These are phyloP conservation scores for Crepidotus variabilis DNA, from an alignment of 768 basidiomycete genomes.

Conservation along the genomic window DNA sequence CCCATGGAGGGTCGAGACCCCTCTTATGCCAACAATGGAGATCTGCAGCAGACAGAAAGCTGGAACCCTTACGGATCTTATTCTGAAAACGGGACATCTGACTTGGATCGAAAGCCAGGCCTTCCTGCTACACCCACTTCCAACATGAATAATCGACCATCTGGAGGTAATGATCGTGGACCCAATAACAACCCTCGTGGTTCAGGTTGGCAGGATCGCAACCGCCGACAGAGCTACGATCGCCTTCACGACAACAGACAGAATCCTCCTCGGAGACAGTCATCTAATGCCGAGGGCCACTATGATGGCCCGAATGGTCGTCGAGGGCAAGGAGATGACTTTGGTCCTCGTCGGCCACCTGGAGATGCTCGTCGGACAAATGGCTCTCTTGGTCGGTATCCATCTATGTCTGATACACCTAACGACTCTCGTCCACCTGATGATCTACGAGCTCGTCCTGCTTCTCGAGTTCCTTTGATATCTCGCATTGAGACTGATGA, in stretches of 20 bases:
- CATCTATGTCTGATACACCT: slow-evolving; percentile 6
- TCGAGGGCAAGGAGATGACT: neutral
- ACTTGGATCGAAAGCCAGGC: slow-evolving; percentile 5
- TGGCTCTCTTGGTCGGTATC: slow-evolving; percentile 1
- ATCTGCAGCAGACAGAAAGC: slow-evolving; percentile 6
- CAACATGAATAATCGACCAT: slow-evolving; percentile 8
- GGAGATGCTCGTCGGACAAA: slow-evolving; percentile 8
- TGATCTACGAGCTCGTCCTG: slow-evolving; percentile 11
- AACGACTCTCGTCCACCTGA: slow-evolving; percentile 11
- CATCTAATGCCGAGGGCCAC: slow-evolving; percentile 3
- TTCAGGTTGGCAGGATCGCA: slow-evolving; percentile 5
- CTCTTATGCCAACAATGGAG: slow-evolving; percentile 7
- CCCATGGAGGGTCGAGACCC: slow-evolving; percentile 4
- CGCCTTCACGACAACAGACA: slow-evolving; percentile 2
- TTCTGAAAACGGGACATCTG: slow-evolving; percentile 10
- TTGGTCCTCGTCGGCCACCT: slow-evolving; percentile 9
- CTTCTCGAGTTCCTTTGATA: slow-evolving; percentile 6
- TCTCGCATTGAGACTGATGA: slow-evolving; percentile 3
- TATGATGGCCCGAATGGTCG: neutral
- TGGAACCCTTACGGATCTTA: slow-evolving; percentile 9
- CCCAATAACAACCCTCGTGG: neutral
- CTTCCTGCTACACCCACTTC: slow-evolving; percentile 4
- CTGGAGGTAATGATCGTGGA: slow-evolving; percentile 6
- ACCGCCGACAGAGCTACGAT: slow-evolving; percentile 3
- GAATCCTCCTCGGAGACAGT: neutral